Percentiles rank a stretch among this genome's conserved stretches.
Evolutionary conservation across 371 early-diverging fungal genomes (phyloP).

Genomic region (Mortierella sp.): DNA sequence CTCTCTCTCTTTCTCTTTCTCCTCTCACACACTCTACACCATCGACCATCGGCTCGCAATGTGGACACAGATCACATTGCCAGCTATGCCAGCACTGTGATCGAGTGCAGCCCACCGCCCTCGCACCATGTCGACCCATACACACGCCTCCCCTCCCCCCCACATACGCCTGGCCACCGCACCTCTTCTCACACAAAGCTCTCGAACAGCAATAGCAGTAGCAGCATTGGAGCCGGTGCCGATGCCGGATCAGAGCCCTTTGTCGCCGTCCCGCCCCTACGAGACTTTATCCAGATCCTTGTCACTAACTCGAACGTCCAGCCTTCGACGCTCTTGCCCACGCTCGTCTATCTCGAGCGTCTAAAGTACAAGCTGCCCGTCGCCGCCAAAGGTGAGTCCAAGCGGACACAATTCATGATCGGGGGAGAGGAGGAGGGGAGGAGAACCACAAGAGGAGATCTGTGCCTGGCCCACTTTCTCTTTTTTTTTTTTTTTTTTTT

Average conservation of each 20-base stretch:
- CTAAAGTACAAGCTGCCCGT: constrained; percentile 50
- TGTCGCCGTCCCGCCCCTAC: constrained; percentile 58
- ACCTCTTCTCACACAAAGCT: neutral
- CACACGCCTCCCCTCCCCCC: constrained; percentile 24
- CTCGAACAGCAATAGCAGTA: neutral
- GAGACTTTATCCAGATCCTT: constrained; percentile 60
- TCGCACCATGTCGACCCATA: constrained; percentile 4
- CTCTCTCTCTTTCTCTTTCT: too few relatives aligned
- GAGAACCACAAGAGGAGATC: too few relatives aligned
- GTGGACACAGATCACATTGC: constrained; percentile 49
- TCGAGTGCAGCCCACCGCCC: constrained; percentile 57
- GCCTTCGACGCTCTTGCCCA: constrained; percentile 62
- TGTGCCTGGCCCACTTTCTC: too few relatives aligned
- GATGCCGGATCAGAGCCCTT: constrained; percentile 1
- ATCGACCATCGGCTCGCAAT: too few relatives aligned
- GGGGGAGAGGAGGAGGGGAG: too few relatives aligned
- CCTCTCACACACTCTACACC: too few relatives aligned
- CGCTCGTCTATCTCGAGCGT: constrained; percentile 63
- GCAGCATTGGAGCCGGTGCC: constrained; percentile 3
- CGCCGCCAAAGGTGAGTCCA: constrained; percentile 40
- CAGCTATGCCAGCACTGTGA: constrained; percentile 57
- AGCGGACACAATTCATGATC: too few relatives aligned
- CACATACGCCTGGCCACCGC: constrained; percentile 26
- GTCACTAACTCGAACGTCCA: constrained; percentile 65
- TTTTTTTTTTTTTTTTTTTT: neutral